Base-by-base conservation (phyloP, 2,329 filamentous ascomycete genomes). In the Neoascochyta sp. region DNA sequence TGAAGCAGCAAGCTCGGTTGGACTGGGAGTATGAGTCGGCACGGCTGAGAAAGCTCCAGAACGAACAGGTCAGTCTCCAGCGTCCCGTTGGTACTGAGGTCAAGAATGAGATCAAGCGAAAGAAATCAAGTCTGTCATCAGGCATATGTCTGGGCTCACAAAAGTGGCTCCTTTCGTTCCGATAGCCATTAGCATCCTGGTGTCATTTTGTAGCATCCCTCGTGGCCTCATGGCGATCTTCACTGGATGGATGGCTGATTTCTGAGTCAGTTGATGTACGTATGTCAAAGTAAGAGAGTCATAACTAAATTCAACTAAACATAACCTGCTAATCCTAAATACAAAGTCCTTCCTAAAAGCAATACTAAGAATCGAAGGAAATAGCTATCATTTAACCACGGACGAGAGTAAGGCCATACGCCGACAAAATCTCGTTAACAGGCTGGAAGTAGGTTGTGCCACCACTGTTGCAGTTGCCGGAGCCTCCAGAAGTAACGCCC, bases 361-460 rank as follows among this genome's bases (percentile, higher is more conserved):
- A 31, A 12, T 27, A 36, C 28, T 9, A 28, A 31, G 18, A 24
- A 30, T 17, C 19, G 24, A 9, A 22, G 27, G 7, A 28, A 24
- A 16, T 11, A 19, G 18, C 13, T 31, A 35, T n/a, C n/a, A n/a
- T 40, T 30, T 43, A 51, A 44, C 47, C 45, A 29, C 45, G 43
- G 27, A 36, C 36, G 8, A 51, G 36, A 27, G 47, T 44, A 24
- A 59, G 49, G 47, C 51, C 44, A 48, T 65, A 66, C 38, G 54
- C 59, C 21, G 61, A 63, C 21, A 66, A 50, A 29, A 66, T 65
- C 50, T 61, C 55, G 43, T 64, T 64, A 24, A 66, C 59, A 34
- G 64, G 64, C 53, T 66, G 63, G 60, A 65, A 66, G 52, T 61
- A 66, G 39, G 63, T 66, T 0, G 31, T 50, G 19, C 63, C 63